These are phyloP conservation scores for Daedaleopsis nitida DNA, from an alignment of 768 basidiomycete genomes.

Conservation along the genomic window DNA sequence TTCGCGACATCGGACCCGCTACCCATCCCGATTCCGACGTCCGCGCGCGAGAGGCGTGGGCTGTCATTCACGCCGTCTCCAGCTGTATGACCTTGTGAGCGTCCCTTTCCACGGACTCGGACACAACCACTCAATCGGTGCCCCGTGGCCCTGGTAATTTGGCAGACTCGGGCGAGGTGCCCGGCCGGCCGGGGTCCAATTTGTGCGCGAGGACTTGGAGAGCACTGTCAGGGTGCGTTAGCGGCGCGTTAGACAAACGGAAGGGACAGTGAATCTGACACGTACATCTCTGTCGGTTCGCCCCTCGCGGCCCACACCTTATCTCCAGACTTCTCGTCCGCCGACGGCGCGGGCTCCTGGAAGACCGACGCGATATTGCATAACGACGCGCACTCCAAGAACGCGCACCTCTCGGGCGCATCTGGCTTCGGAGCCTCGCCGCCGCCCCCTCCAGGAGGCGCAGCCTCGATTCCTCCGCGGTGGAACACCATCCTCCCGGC, in stretches of 20 bases:
- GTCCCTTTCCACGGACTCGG: too few species aligned
- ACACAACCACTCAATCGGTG: slow-evolving; percentile 37
- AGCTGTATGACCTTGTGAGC: background rate
- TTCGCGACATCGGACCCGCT: slow-evolving; percentile 5
- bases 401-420: slow-evolving; percentile 38
- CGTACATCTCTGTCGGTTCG: slow-evolving; percentile 52
- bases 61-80: slow-evolving; percentile 5
- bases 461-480: background rate
- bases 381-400: background rate
- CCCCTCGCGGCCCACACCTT: slow-evolving; percentile 45
- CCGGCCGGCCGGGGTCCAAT: slow-evolving; percentile 43
- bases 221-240: slow-evolving; percentile 35
- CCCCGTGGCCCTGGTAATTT: too few species aligned
- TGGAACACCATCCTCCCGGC: background rate
- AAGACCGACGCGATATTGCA: slow-evolving; percentile 1
- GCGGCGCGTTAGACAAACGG: background rate
- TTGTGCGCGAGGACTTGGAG: slow-evolving; percentile 56
- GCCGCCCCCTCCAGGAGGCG: background rate
- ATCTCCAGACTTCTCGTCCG: background rate
- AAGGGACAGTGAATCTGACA: background rate
- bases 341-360: background rate
- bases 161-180: slow-evolving; percentile 33
- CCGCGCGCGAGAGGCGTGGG: slow-evolving; percentile 1
- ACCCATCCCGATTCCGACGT: slow-evolving; percentile 3
- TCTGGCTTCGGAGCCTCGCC: slow-evolving; percentile 19